A percentile compares a stretch with the other conserved stretches of the same genome.
Conservation (phyloP, 1,284 basidiomycete species). For the Apiotrichum veenhuisii region DNA sequence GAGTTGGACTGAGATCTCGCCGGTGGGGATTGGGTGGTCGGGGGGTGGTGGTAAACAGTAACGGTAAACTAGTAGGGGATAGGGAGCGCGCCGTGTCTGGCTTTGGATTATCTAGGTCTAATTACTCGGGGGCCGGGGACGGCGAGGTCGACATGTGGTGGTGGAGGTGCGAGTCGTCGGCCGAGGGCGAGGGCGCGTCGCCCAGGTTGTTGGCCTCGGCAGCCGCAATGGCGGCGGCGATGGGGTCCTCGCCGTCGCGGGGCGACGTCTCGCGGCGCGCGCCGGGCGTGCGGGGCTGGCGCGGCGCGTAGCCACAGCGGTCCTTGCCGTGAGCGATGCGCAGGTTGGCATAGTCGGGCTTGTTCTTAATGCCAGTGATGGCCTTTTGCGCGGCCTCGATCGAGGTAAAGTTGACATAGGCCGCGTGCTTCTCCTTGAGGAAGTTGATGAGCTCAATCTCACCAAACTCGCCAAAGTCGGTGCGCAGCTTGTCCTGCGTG, state of each 20-base stretch:
- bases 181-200: not conserved
- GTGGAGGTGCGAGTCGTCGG: not conserved
- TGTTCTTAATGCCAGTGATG: conserved; percentile 79
- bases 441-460: conserved; percentile 92
- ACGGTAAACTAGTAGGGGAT: not conserved
- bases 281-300: conserved; percentile 16
- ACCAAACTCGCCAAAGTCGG: conserved; percentile 86
- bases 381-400: conserved; percentile 92
- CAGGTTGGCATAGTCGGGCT: conserved; percentile 73
- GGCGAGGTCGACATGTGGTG: not conserved
- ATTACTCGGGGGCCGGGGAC: conserved; percentile 1
- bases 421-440: conserved; percentile 91
- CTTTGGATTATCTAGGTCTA: conserved; percentile 4
- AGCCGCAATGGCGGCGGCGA: conserved; percentile 22
- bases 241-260: conserved; percentile 17
- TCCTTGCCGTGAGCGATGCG: conserved; percentile 91
- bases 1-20: conserved; percentile 1
- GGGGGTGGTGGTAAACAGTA: not conserved
- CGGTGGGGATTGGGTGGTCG: not conserved
- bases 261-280: conserved; percentile 17
- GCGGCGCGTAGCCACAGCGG: conserved; percentile 64
- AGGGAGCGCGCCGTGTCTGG: not conserved
- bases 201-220: conserved; percentile 19
- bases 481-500: conserved; percentile 75
- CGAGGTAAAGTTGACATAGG: conserved; percentile 91